phyloP scores from a whole-genome alignment of 495 filamentous ascomycete species.

The Podospora comata region DNA sequence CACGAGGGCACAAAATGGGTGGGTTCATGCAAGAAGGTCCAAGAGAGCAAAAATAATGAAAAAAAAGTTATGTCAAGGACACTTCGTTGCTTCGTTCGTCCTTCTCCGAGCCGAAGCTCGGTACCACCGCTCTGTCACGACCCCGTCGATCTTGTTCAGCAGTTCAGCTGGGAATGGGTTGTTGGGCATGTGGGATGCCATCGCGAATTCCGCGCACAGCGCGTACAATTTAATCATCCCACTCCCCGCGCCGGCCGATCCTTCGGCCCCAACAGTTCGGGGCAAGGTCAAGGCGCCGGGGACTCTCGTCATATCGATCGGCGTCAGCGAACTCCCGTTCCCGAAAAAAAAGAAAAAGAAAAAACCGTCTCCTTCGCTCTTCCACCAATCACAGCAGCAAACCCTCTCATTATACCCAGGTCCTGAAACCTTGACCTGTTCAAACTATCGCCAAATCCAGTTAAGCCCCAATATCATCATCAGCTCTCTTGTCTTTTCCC shows the following conservation, averaged over 20 bases:
- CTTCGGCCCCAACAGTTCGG: background rate
- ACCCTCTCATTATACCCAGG: background rate
- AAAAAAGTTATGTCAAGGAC: background rate
- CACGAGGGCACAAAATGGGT: background rate
- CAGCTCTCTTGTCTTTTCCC: background rate
- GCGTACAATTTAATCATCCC: no score
- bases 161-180: background rate
- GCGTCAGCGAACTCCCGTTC: background rate
- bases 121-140: background rate
- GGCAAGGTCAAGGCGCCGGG: background rate
- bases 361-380: background rate
- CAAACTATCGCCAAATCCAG: background rate
- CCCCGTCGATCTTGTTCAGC: background rate
- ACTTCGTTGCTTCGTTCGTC: background rate
- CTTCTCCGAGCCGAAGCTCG: background rate
- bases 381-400: background rate
- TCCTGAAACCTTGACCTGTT: background rate
- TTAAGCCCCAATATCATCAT: background rate
- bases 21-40: background rate
- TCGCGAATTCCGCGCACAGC: no score
- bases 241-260: no score
- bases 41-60: background rate
- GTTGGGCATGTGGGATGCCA: background rate
- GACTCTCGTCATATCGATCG: background rate
- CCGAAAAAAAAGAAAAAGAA: background rate